Percentiles rank a stretch among this genome's conserved stretches.
These are phyloP conservation scores for Malania oleifera DNA, from an alignment of 164 flowering plant genomes.

Conservation along the genomic window DNA sequence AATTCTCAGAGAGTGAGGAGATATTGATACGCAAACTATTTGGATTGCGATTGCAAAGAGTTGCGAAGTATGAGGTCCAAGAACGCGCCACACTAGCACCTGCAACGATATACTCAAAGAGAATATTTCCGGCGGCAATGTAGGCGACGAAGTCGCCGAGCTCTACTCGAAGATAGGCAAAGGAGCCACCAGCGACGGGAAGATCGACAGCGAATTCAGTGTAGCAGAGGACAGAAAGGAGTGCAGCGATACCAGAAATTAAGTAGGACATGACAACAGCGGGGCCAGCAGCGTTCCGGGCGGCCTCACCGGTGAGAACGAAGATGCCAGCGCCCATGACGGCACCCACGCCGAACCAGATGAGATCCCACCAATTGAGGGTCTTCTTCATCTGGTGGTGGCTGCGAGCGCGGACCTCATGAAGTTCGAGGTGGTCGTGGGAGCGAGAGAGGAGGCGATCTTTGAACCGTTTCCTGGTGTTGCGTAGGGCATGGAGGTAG, in stretches of 20 bases:
- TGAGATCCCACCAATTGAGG: conserved; percentile 57
- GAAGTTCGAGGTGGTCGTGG: conserved; percentile 32
- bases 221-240: conserved; percentile 61
- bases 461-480: conserved; percentile 25
- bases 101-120: conserved; percentile 49
- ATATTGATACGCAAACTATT: conserved; percentile 40
- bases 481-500: conserved; percentile 29
- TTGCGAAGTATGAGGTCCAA: conserved; percentile 73
- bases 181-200: conserved; percentile 67
- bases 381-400: conserved; percentile 47
- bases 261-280: conserved; percentile 49
- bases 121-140: conserved; percentile 65
- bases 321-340: conserved; percentile 62
- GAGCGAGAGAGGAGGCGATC: conserved; percentile 43
- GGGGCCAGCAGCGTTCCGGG: conserved; percentile 37
- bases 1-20: conserved; percentile 20
- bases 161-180: conserved; percentile 59
- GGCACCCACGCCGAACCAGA: conserved; percentile 58
- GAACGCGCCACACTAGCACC: conserved; percentile 59
- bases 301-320: conserved; percentile 49
- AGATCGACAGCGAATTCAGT: conserved; percentile 64
- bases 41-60: conserved; percentile 43
- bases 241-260: conserved; percentile 49
- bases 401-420: conserved; percentile 37
- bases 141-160: conserved; percentile 61